Conservation (phyloP, 345 rosid species). For the Melaleuca alternifolia region DNA sequence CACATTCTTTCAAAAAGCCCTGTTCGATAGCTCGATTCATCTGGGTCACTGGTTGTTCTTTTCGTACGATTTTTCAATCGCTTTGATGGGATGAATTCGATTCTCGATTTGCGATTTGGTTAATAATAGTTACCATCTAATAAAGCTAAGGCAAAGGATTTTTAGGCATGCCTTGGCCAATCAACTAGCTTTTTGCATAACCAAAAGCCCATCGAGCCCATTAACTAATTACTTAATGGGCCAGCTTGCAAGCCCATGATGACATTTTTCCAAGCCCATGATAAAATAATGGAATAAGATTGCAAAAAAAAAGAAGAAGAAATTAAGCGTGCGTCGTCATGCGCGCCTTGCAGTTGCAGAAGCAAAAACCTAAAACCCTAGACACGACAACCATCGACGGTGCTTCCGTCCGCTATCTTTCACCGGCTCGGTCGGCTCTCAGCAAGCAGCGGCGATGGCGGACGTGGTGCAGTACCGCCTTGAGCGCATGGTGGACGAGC, state of each 20-base stretch:
- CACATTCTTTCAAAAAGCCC: neutral
- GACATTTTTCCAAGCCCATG: neutral
- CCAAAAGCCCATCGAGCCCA: neutral
- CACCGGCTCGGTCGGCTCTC: neutral
- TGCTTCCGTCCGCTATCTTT: neutral
- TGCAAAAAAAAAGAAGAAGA: neutral
- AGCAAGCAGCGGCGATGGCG: constrained; percentile 36
- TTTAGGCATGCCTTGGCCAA: neutral
- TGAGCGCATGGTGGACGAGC: constrained; percentile 94
- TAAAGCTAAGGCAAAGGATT: neutral
- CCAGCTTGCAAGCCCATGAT: neutral
- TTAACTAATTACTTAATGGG: neutral
- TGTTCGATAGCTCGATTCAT: neutral
- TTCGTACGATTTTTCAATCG: neutral
- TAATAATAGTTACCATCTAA: neutral
- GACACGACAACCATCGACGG: neutral
- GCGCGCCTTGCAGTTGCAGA: neutral
- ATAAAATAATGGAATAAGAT: neutral
- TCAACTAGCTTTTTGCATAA: neutral
- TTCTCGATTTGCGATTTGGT: neutral
- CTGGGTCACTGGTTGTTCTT: neutral
- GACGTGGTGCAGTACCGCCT: constrained; percentile 91
- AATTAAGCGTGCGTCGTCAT: neutral
- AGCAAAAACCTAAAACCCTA: constrained; percentile 5
- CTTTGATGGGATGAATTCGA: neutral